Evolutionary conservation across 345 rosid genomes (phyloP).

Genomic region (Acer yangbiense): DNA sequence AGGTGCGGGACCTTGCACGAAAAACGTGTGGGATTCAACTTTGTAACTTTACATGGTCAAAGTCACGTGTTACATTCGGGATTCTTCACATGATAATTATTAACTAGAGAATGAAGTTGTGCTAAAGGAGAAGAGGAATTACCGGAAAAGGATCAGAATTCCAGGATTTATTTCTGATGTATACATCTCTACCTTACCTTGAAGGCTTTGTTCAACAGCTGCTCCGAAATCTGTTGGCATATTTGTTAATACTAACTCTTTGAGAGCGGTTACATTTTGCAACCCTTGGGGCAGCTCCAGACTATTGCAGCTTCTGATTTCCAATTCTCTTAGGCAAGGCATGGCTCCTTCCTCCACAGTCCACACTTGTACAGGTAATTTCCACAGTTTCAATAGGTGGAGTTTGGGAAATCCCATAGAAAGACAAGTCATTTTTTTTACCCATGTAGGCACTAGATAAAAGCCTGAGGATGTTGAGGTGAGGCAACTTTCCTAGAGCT

Average conservation of each 20-base stretch:
- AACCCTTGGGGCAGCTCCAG: slow-evolving; percentile 21
- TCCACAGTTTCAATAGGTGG: slow-evolving; percentile 40
- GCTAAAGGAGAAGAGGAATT: no score
- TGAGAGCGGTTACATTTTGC: slow-evolving; percentile 7
- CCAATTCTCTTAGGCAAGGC: slow-evolving; percentile 33
- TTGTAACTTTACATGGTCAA: no score
- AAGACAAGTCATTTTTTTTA: slow-evolving; percentile 17
- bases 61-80: no score
- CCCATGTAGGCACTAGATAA: slow-evolving; percentile 31
- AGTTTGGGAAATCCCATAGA: slow-evolving; percentile 25
- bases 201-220: background rate
- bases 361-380: slow-evolving; percentile 22
- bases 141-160: no score
- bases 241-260: slow-evolving; percentile 28
- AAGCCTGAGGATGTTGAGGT: slow-evolving; percentile 38
- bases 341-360: slow-evolving; percentile 22
- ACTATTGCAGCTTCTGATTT: slow-evolving; percentile 33
- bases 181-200: background rate
- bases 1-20: no score
- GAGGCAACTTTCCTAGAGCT: slow-evolving; percentile 24
- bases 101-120: no score
- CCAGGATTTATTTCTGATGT: background rate
- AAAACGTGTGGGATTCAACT: no score
- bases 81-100: no score
- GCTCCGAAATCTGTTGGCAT: slow-evolving; percentile 19